Percentiles rank a stretch among this genome's conserved stretches.
Conservation (phyloP, 2,329 filamentous ascomycete genomes). For the Nigrospora oryzae region DNA sequence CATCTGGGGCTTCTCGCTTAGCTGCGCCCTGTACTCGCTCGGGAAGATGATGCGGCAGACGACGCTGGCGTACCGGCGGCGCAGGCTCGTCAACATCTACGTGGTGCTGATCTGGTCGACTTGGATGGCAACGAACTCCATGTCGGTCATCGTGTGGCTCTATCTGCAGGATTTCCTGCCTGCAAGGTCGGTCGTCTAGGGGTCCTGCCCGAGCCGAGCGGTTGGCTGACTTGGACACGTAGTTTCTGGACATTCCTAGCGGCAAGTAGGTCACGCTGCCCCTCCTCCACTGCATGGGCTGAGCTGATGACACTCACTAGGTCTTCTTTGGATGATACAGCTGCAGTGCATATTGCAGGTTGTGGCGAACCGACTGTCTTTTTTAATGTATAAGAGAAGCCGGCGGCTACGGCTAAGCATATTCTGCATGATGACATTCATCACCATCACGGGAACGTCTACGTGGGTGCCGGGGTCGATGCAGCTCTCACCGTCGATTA, state of each 20-base stretch:
- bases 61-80: background rate
- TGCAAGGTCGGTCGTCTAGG: background rate
- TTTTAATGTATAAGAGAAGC: background rate
- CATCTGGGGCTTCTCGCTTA: background rate
- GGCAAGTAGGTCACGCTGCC: background rate
- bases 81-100: background rate
- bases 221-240: background rate
- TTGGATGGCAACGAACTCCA: background rate
- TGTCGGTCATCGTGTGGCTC: background rate
- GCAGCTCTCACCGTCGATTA: background rate
- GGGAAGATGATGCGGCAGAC: background rate
- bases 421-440: background rate
- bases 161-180: background rate
- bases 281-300: background rate
- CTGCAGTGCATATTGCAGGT: conserved; percentile 1
- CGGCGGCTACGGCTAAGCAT: background rate
- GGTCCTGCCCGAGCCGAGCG: too few relatives aligned
- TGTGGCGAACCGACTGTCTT: background rate
- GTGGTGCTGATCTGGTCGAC: background rate
- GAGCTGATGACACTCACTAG: background rate
- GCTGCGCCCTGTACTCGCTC: background rate
- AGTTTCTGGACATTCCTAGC: background rate
- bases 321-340: background rate
- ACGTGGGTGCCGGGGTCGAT: background rate
- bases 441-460: background rate